A percentile compares a stretch with the other conserved stretches of the same genome.
These are phyloP conservation scores for Ganoderma multipileum DNA, from an alignment of 1,284 basidiomycete genomes.

Conservation along the genomic window DNA sequence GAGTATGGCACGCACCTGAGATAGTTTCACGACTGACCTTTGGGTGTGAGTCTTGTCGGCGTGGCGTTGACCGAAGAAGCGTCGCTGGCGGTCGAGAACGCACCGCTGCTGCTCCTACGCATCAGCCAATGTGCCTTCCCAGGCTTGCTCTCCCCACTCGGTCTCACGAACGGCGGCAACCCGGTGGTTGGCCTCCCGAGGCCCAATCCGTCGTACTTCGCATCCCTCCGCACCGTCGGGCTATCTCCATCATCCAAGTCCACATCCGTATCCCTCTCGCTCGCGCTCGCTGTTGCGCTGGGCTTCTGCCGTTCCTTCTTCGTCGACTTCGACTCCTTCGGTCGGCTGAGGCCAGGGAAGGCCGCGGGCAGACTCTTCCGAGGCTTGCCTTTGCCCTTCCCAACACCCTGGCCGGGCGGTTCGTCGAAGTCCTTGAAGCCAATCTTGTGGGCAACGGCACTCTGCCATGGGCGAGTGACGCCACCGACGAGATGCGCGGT, in stretches of 20 bases:
- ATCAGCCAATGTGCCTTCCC: conserved; percentile 63
- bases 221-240: conserved; percentile 55
- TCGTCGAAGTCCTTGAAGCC: conserved; percentile 60
- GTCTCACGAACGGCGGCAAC: conserved; percentile 32
- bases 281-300: conserved; percentile 14
- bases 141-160: conserved; percentile 31
- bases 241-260: conserved; percentile 62
- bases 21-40: conserved; percentile 40
- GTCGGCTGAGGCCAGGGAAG: conserved; percentile 47
- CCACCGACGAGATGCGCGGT: conserved; percentile 58
- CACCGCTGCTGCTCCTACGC: conserved; percentile 78
- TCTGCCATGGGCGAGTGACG: conserved; percentile 73
- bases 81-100: conserved; percentile 77
- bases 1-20: not conserved
- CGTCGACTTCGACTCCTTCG: conserved; percentile 30
- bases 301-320: conserved; percentile 26
- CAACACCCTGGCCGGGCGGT: conserved; percentile 25
- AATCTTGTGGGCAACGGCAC: conserved; percentile 73
- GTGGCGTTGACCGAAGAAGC: conserved; percentile 59
- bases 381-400: conserved; percentile 54
- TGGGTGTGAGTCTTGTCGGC: conserved; percentile 60
- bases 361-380: conserved; percentile 78
- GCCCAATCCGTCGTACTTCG: conserved; percentile 68
- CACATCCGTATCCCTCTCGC: conserved; percentile 44
- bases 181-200: conserved; percentile 59